Base-by-base conservation (phyloP, 2,329 filamentous ascomycete genomes). In the Albifimbria verrucaria region DNA sequence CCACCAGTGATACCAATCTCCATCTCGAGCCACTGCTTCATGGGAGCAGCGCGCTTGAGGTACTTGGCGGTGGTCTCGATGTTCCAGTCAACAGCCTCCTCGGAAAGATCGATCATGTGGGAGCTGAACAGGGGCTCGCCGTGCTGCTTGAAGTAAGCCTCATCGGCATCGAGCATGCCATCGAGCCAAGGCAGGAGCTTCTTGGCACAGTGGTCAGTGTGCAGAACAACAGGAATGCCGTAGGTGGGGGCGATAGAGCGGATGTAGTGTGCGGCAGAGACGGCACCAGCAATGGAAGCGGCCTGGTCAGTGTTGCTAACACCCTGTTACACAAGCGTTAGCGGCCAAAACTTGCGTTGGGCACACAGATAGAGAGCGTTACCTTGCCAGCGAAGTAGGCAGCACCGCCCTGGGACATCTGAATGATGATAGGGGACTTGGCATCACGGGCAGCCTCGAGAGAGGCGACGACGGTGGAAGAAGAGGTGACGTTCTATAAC, bases 21-120 rank as follows among this genome's bases (percentile, higher is more conserved):
- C 93, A 97, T 99, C 85, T 99, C 94, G 63, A 99, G 86, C 91
- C 91, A 97, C 77, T 97, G 92, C 84, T 95, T 96, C 90, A 97
- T 91, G 65, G 92, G 92, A 48, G 92, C 91, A 70, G 89, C 90
- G 64, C 93, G 89, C 86, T 96, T 88, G 59, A 97, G 85, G 82
- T 99, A 97, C 74, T 87, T 85, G 71, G 89, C 90, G 57, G 93
- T 97, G 70, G 90, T 97, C 70, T 88, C 73, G 68, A 99, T 88
- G 85, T 99, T 97, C 77, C 83, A 91, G 57, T 94, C 84, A 61
- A 96, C 89, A 41, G 84, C 71, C 81, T 97, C 93, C 80, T 97
- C 94, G 23, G 89, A 94, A 66, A 97, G 79, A 76, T 99, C 94
- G 69, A 97, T 96, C 94, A 99, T 99, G 87, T 99, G 94, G 65